These are phyloP conservation scores for Fusarium multiceps DNA, from an alignment of 2,329 filamentous ascomycete genomes.

Conservation along the genomic window DNA sequence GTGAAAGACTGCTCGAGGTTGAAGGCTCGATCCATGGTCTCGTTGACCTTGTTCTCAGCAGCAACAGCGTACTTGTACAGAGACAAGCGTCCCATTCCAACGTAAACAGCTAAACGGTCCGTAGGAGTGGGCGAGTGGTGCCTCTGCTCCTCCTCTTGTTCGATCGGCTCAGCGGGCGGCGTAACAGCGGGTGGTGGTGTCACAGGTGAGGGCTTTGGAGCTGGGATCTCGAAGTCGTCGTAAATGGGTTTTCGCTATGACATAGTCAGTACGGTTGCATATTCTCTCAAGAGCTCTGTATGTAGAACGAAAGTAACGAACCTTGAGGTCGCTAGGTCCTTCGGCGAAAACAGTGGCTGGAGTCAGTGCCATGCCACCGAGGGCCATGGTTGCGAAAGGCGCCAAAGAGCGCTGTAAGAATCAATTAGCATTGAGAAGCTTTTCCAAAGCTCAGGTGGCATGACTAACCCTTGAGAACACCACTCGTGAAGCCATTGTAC, in stretches of 20 bases:
- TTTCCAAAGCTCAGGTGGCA: constrained; percentile 8
- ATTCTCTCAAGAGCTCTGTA: not conserved
- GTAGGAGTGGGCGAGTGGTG: constrained; percentile 78
- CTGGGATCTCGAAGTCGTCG: constrained; percentile 70
- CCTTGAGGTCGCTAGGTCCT: constrained; percentile 54
- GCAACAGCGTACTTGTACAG: constrained; percentile 79
- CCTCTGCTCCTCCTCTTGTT: constrained; percentile 50
- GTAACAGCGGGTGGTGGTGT: constrained; percentile 46
- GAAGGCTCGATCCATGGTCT: constrained; percentile 82
- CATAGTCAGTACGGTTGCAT: constrained; percentile 10
- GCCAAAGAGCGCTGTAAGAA: constrained; percentile 60
- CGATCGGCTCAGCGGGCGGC: constrained; percentile 48
- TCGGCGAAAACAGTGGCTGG: constrained; percentile 65
- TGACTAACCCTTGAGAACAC: constrained; percentile 65
- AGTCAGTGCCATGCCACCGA: constrained; percentile 60
- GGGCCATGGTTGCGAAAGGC: constrained; percentile 65
- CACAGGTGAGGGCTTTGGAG: constrained; percentile 49
- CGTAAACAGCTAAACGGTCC: constrained; percentile 85
- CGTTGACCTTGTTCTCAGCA: constrained; percentile 86
- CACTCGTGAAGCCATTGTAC: constrained; percentile 70
- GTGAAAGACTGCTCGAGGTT: constrained; percentile 90
- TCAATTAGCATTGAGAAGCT: constrained; percentile 47
- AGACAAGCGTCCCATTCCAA: constrained; percentile 82
- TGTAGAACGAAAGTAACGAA: constrained; percentile 27
- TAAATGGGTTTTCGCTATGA: constrained; percentile 78